Evolutionary conservation across 805 yeast species (phyloP).

Genomic region (Isabelozyma pseudorhagii): DNA sequence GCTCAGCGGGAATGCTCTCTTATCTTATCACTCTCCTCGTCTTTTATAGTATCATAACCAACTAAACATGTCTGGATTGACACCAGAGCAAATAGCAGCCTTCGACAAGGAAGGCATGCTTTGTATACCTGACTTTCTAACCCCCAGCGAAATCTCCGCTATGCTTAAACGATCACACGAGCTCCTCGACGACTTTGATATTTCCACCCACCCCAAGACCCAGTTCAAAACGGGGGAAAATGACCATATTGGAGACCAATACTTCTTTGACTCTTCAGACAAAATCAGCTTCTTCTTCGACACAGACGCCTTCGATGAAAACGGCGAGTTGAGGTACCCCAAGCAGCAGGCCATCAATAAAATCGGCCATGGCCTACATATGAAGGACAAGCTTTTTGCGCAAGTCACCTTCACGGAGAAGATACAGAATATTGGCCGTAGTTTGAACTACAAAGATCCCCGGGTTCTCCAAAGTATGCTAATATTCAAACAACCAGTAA

Average conservation of each 20-base stretch:
- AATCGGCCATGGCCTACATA: conserved; percentile 76
- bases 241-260: conserved; percentile 69
- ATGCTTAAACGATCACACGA: conserved; percentile 43
- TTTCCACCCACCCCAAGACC: conserved; percentile 62
- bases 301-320: conserved; percentile 57
- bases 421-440: conserved; percentile 48
- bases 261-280: conserved; percentile 67
- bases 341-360: conserved; percentile 64
- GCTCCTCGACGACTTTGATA: conserved; percentile 49
- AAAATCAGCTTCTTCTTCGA: conserved; percentile 70
- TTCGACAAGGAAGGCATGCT: conserved; percentile 61
- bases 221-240: conserved; percentile 60
- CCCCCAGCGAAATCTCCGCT: conserved; percentile 32
- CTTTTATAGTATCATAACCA: no score
- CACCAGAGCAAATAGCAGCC: conserved; percentile 45
- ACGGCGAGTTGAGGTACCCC: conserved; percentile 51
- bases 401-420: conserved; percentile 49
- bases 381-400: conserved; percentile 47
- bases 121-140: conserved; percentile 54
- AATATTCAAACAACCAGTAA: conserved; percentile 67
- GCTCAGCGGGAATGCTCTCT: neutral
- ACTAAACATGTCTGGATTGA: conserved; percentile 20
- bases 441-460: conserved; percentile 59
- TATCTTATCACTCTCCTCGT: neutral
- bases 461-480: conserved; percentile 76